phyloP scores from a whole-genome alignment of 768 basidiomycete species.

The Daedalea quercina region DNA sequence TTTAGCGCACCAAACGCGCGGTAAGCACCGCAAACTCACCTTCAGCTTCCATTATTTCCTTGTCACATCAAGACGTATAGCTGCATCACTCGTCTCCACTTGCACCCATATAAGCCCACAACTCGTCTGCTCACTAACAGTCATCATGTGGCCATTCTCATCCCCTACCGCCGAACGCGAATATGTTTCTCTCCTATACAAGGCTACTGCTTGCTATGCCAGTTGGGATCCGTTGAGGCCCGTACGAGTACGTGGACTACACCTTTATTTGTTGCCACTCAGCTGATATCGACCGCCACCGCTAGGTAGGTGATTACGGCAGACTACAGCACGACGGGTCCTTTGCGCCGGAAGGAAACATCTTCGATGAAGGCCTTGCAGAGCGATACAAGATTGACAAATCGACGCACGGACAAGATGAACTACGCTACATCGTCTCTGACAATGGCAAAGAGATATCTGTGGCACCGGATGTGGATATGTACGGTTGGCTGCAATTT shows the following conservation, averaged over 20 bases:
- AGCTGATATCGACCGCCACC: neutral
- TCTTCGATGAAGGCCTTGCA: neutral
- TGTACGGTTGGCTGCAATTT: neutral
- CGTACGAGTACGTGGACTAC: neutral
- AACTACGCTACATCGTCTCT: neutral
- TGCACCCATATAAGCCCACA: neutral
- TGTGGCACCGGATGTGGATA: neutral
- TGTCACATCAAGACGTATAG: neutral
- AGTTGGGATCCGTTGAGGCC: neutral
- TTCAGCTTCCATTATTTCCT: too few species aligned
- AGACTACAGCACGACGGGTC: neutral
- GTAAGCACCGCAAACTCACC: too few species aligned
- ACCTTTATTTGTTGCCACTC: neutral
- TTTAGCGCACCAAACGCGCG: too few species aligned
- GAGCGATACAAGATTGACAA: neutral
- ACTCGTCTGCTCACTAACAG: neutral
- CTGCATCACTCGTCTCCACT: neutral
- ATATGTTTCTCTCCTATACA: neutral
- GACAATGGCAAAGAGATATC: neutral
- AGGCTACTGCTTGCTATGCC: neutral
- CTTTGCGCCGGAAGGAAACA: neutral
- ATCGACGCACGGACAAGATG: neutral
- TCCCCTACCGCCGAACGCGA: neutral
- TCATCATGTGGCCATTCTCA: neutral
- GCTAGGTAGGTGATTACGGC: neutral